Evolutionary conservation across 495 filamentous ascomycete species (phyloP).

Genomic region (Penicillium herquei): DNA sequence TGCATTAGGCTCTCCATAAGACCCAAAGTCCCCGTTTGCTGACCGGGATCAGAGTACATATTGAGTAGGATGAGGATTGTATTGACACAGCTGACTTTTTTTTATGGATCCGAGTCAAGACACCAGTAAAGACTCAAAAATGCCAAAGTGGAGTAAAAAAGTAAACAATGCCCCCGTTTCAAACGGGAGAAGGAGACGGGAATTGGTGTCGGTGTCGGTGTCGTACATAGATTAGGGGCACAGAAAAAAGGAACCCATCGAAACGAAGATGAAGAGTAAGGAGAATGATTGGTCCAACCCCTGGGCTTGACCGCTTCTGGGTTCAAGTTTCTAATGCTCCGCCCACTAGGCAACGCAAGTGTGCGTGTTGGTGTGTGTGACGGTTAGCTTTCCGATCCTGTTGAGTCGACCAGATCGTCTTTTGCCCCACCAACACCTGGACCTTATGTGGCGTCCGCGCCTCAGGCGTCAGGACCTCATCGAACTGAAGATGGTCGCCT

Average conservation of each 20-base stretch:
- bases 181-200: no score
- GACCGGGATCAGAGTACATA: not conserved
- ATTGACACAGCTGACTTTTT: slow-evolving; percentile 5
- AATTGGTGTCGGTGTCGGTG: not conserved
- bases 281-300: slow-evolving; percentile 6
- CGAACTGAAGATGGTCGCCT: slow-evolving; percentile 8
- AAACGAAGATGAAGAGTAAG: not conserved
- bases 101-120: not conserved
- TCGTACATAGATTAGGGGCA: slow-evolving; percentile 3
- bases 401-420: slow-evolving; percentile 10
- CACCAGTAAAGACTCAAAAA: not conserved
- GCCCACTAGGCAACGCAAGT: slow-evolving; percentile 18
- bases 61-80: not conserved
- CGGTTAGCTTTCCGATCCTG: slow-evolving; percentile 2
- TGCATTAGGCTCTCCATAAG: not conserved
- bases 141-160: not conserved
- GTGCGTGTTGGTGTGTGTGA: slow-evolving; percentile 1
- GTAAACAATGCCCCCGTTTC: no score
- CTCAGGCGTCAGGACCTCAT: slow-evolving; percentile 19
- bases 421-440: slow-evolving; percentile 22
- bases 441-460: slow-evolving; percentile 26
- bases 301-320: slow-evolving; percentile 11
- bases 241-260: not conserved
- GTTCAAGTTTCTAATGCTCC: slow-evolving; percentile 3
- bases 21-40: not conserved